Evolutionary conservation across 1,284 basidiomycete genomes (phyloP).

Genomic region (Sphagnurus paluster): DNA sequence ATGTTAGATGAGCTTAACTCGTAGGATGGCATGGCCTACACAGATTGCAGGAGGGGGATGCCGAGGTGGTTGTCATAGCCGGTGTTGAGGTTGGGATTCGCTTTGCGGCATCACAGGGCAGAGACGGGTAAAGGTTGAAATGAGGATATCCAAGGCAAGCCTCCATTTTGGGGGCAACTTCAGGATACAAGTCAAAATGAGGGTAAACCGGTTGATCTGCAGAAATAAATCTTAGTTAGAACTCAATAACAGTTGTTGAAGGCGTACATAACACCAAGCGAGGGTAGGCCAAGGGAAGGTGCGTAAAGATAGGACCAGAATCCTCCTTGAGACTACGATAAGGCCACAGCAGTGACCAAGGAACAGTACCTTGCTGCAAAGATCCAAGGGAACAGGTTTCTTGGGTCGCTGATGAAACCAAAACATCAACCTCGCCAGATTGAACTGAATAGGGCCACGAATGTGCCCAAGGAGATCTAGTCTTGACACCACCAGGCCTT

Average conservation of each 20-base stretch:
- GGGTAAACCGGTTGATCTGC: constrained; percentile 45
- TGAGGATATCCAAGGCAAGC: neutral
- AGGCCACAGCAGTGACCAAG: too few species aligned
- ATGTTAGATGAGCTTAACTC: neutral
- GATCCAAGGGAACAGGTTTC: too few species aligned
- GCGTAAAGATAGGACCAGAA: constrained; percentile 1
- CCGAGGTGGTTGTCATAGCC: constrained; percentile 6
- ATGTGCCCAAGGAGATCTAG: too few species aligned
- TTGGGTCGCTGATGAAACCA: too few species aligned
- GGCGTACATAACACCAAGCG: constrained; percentile 35
- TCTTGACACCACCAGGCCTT: too few species aligned
- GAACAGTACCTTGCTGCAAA: too few species aligned
- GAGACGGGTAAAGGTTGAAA: constrained; percentile 1
- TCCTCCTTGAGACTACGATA: neutral
- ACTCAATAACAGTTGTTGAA: neutral
- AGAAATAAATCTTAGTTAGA: neutral
- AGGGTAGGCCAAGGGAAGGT: constrained; percentile 29
- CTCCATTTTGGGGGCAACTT: constrained; percentile 1
- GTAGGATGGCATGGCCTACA: constrained; percentile 17
- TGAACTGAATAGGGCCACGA: too few species aligned
- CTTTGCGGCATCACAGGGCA: neutral
- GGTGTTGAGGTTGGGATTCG: neutral
- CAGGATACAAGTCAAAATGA: constrained; percentile 46
- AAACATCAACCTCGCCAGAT: too few species aligned
- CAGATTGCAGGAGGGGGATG: constrained; percentile 21